These are phyloP conservation scores for Yarrowia sp. DNA, from an alignment of 805 yeast genomes.

Conservation along the genomic window DNA sequence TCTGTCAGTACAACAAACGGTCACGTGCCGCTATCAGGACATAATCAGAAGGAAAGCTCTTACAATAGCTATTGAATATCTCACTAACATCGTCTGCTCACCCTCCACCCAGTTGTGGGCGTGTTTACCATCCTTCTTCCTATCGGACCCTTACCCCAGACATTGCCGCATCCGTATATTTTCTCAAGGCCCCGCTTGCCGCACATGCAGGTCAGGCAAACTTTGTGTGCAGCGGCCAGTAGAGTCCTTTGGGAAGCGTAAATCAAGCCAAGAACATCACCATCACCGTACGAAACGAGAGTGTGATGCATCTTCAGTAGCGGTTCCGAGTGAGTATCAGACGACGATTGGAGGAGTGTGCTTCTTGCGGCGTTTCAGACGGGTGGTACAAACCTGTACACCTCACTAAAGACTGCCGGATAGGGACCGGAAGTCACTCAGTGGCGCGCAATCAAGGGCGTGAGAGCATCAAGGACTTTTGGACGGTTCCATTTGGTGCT, in stretches of 20 bases:
- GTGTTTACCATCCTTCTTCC: background rate
- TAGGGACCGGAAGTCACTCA: background rate
- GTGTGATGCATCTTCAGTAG: slow-evolving; percentile 23
- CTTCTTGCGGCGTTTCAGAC: background rate
- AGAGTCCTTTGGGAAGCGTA: background rate
- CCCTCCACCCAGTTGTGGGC: background rate
- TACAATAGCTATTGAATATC: too few relatives aligned
- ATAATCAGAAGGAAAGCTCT: background rate
- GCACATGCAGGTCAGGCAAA: slow-evolving; percentile 23
- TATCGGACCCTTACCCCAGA: background rate
- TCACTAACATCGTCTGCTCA: too few relatives aligned
- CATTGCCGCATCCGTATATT: slow-evolving; percentile 10
- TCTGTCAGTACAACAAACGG: background rate
- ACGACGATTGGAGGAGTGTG: background rate
- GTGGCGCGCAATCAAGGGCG: background rate
- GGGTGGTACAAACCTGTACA: background rate
- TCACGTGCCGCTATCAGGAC: background rate
- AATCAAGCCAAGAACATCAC: slow-evolving; percentile 16
- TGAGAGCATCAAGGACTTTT: background rate
- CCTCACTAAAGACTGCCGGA: background rate
- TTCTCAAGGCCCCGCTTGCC: slow-evolving; percentile 21
- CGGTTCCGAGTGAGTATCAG: slow-evolving; percentile 22
- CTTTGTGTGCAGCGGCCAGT: slow-evolving; percentile 15
- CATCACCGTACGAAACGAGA: slow-evolving; percentile 16
- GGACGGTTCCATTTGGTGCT: too few relatives aligned